Evolutionary conservation across 2,329 filamentous ascomycete species (phyloP), one percentile per base, ranked within the genome.

Genomic region (Colletotrichum australisinense): DNA sequence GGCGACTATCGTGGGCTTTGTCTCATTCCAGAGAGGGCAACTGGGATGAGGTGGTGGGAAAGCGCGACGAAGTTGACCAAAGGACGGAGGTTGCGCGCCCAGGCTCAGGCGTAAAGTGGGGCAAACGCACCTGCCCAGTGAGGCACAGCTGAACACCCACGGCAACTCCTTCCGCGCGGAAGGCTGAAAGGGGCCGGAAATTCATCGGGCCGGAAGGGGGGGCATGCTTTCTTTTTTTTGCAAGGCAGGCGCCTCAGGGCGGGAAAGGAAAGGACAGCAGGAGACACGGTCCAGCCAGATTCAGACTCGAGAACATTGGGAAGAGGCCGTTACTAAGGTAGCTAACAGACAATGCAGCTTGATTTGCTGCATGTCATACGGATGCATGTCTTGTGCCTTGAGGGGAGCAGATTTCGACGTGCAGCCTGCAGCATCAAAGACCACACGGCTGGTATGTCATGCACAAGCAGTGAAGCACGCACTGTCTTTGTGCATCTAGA

Each of bases 1-100:
- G 56, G 49, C 42, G 58, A 53, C 57, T 69, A 26, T 60, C 24
- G 46, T 28, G 6, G 14, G 53, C 30, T 35, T 42, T 58, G 69
- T 38, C 49, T 53, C 67, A 63, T 46, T 58, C 22, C 53, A 26
- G 19, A 42, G 14, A 35, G 35, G 26, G 52, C n/a, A 55, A 12
- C 69, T 53, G 30, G 70, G 70, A 73, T 73, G 70, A 70, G 66
- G 66, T 60, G n/a, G 67, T 63, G 32, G 64, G 42, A 64, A 46
- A 73, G 66, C 70, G 70, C 70, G 70, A 73, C 66, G 66, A 69
- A 73, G 70, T 69, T 64, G 66, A 63, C 66, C 66, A 70, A 49
- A 73, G 32, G 35, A 42, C 35, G 32, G 46, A 66, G 53, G 59
- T 64, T 70, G 63, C 69, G 58, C 55, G 59, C 70, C 63, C 66